Evolutionary conservation across 2,329 filamentous ascomycete species (phyloP), one percentile per base, ranked within the genome.

Genomic region (Ophiocordyceps sinensis): DNA sequence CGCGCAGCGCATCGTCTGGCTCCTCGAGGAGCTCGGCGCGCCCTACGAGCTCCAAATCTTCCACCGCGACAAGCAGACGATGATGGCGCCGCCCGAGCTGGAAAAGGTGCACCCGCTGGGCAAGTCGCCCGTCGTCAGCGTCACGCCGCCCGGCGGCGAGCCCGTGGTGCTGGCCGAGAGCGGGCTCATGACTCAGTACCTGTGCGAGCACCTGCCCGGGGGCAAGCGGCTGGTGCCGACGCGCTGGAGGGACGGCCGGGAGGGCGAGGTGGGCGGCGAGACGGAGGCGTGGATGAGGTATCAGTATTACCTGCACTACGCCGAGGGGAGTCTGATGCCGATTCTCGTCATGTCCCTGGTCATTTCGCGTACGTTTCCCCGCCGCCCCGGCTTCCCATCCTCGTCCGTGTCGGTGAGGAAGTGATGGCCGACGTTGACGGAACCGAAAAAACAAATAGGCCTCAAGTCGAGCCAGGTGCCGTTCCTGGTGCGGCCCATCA

Each of bases 291-390:
- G 69, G 66, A 56, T 76, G 57, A 66, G 75, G 39, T 77, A 70
- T 56, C 66, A 71, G 53, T 84, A 85, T 56, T 77, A 76, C 49
- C 75, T 94, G 69, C 82, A 94, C 57, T 95, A 88, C 59, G 71
- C 76, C 5, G 89, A 95, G 63, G 89, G 88, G 11, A 85, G 75
- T 45, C 62, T 95, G 45, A 91, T 93, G 80, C 73, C 77, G 0
- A 65, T 77, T 38, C 58, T 91, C 46, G 61, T 88, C 1, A 60
- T 85, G 45, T 63, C 68, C 13, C 55, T 91, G 14, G 62, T 94
- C 23, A 64, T 82, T 12, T 53, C 53, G 4, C 57, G 69, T 72
- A 55, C 43, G 66, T 61, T 19, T 19, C 19, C 19, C 19, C 19
- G 19, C 19, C 4, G 19, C 19, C 19, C 19, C 19, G 19, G 29